Conservation (phyloP, 1,284 basidiomycete species). For the Ceratobasidium sp. region DNA sequence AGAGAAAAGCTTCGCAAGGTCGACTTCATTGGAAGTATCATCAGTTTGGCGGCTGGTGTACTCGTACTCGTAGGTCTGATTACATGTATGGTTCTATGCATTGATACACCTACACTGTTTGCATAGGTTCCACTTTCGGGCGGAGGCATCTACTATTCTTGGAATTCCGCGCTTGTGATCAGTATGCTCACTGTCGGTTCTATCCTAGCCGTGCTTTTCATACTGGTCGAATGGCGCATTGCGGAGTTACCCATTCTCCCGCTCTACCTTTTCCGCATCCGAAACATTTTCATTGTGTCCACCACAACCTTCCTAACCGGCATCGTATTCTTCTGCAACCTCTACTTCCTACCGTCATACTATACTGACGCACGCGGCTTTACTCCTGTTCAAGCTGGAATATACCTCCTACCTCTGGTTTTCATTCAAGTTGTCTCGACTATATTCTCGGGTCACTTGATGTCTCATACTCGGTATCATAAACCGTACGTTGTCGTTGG, state of each 20-base stretch:
- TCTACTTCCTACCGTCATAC: slow-evolving; percentile 45
- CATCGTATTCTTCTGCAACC: slow-evolving; percentile 44
- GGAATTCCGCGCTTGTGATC: slow-evolving; percentile 42
- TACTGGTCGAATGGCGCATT: slow-evolving; percentile 41
- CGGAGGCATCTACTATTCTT: slow-evolving; percentile 43
- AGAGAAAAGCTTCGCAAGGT: slow-evolving; percentile 42
- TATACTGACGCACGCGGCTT: slow-evolving; percentile 44
- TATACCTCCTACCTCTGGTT: slow-evolving; percentile 40
- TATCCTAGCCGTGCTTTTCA: slow-evolving; percentile 27
- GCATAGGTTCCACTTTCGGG: slow-evolving; percentile 43
- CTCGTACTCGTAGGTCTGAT: slow-evolving; percentile 36
- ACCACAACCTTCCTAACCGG: slow-evolving; percentile 42
- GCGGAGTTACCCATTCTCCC: slow-evolving; percentile 41
- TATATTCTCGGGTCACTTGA: slow-evolving; percentile 37
- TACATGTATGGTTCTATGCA: too few relatives aligned
- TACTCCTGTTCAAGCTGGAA: slow-evolving; percentile 41
- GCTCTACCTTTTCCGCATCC: slow-evolving; percentile 31
- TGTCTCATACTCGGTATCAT: slow-evolving; percentile 10
- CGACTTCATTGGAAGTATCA: slow-evolving; percentile 43
- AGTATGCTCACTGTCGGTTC: slow-evolving; percentile 39
- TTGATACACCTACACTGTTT: too few relatives aligned
- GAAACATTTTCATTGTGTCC: slow-evolving; percentile 41
- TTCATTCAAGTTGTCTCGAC: slow-evolving; percentile 34
- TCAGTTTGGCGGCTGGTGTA: slow-evolving; percentile 37
- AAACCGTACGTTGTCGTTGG: slow-evolving; percentile 39